Evolutionary conservation across 1,284 basidiomycete genomes (phyloP).

Genomic region (Takashimella koratensis): DNA sequence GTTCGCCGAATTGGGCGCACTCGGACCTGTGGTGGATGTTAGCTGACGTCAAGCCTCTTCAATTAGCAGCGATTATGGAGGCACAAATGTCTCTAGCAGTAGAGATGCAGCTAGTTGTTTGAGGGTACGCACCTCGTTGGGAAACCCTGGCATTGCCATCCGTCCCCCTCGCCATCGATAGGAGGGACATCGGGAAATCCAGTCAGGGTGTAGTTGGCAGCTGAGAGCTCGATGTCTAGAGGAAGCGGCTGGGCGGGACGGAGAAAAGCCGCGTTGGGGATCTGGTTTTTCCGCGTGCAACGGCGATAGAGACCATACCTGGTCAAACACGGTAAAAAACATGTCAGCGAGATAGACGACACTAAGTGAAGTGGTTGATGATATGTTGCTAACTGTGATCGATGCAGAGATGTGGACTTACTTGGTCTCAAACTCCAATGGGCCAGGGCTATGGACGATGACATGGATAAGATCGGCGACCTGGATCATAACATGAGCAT

Average conservation of each 20-base stretch:
- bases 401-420: slow-evolving; percentile 20
- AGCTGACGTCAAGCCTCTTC: too few species aligned
- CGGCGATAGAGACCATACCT: slow-evolving; percentile 49
- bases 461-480: slow-evolving; percentile 43
- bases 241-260: slow-evolving; percentile 31
- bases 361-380: too few species aligned
- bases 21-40: slow-evolving; percentile 32
- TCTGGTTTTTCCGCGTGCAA: slow-evolving; percentile 37
- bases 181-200: slow-evolving; percentile 8
- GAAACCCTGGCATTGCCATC: slow-evolving; percentile 40
- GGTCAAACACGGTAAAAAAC: too few species aligned
- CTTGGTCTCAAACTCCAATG: slow-evolving; percentile 45
- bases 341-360: too few species aligned
- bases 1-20: slow-evolving; percentile 45
- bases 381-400: too few species aligned
- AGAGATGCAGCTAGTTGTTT: neutral
- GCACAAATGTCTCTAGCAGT: neutral
- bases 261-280: slow-evolving; percentile 25
- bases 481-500: slow-evolving; percentile 12
- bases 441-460: slow-evolving; percentile 31
- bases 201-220: neutral
- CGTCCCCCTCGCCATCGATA: slow-evolving; percentile 23
- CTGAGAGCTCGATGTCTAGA: neutral
- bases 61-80: neutral
- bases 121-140: slow-evolving; percentile 33